Base-by-base conservation (phyloP, 257 asterid species). In the Striga asiatica region DNA sequence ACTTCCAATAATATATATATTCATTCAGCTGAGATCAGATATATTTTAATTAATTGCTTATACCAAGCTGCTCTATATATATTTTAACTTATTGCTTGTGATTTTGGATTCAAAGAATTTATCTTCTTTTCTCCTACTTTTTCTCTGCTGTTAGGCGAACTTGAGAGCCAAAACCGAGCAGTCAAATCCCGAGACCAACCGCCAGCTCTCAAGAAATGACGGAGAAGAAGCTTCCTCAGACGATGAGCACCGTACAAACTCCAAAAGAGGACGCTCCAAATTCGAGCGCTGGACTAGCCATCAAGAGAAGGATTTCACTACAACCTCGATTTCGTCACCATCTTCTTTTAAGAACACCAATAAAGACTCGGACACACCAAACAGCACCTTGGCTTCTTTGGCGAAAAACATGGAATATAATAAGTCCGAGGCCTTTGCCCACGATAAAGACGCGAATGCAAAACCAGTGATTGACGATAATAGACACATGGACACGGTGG, bases 271-370 rank as follows among this genome's bases (percentile, higher is more conserved):
- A 23, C 97, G 91, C 35, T 84, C 97, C 60, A 88, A 88, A 76
- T 60, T 89, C 53, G 98, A 89, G 66, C 75, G 96, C 14, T 89
- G 98, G 96, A 66, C 88, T 6, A 89, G 95, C 77, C 89, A 89
- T 43, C 81, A 81, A 74, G 98, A 89, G 65, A 78, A 71, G 69
- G 94, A 86, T 41, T 81, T 81, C 18, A 64, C 68, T 59, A 23
- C 25, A 6, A 34, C 41, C 41, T 4, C 7, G 3, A 34, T 8
- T 7, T 34, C 9, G 19, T 3, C 12, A 14, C 12, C 50, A 8
- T 43, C 50, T 43, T 43, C 27, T 18, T 43, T 8, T 23, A 43
- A 43, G 25, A 43, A 18, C 25, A 3, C 7, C 14, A 39, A 18
- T 17, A 19, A 43, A 7, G 10, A 8, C 3, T 2, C 1, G 6